Evolutionary conservation across 2,329 filamentous ascomycete species (phyloP).

Genomic region (Amesomyces nigricolor): DNA sequence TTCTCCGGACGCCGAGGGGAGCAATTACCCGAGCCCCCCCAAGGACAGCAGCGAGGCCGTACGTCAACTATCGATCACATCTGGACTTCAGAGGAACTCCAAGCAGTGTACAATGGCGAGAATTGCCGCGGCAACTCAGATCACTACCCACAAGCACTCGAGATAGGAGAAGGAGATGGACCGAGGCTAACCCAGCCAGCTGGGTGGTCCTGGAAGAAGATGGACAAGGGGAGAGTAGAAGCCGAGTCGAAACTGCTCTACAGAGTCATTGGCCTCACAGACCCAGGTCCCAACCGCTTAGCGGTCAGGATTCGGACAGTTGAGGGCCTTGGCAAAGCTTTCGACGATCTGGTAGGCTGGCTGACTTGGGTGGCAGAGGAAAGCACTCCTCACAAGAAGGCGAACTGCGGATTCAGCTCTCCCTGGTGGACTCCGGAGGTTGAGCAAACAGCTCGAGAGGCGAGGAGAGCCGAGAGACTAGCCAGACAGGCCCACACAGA

Average conservation of each 20-base stretch:
- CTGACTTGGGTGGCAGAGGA: background rate
- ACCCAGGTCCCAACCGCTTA: background rate
- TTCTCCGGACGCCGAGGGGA: background rate
- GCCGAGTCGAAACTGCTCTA: background rate
- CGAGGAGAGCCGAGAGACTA: slow-evolving; percentile 6
- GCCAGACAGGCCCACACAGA: slow-evolving; percentile 1
- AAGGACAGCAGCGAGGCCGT: background rate
- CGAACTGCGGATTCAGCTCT: background rate
- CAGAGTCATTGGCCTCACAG: background rate
- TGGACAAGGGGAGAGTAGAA: background rate
- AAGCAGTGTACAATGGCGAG: background rate
- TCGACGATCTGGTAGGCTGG: background rate
- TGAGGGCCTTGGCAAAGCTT: background rate
- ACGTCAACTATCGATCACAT: background rate
- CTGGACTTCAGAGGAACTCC: background rate
- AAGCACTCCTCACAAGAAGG: background rate
- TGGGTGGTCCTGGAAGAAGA: background rate
- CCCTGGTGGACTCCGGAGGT: background rate
- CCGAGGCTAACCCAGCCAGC: background rate
- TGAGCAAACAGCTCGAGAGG: background rate
- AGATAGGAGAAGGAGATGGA: background rate
- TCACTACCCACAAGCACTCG: slow-evolving; percentile 3
- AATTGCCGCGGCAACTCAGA: background rate
- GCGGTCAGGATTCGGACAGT: background rate
- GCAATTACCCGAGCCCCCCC: background rate